phyloP scores from a whole-genome alignment of 441 rosid genomes.

The Pelargonium australe region DNA sequence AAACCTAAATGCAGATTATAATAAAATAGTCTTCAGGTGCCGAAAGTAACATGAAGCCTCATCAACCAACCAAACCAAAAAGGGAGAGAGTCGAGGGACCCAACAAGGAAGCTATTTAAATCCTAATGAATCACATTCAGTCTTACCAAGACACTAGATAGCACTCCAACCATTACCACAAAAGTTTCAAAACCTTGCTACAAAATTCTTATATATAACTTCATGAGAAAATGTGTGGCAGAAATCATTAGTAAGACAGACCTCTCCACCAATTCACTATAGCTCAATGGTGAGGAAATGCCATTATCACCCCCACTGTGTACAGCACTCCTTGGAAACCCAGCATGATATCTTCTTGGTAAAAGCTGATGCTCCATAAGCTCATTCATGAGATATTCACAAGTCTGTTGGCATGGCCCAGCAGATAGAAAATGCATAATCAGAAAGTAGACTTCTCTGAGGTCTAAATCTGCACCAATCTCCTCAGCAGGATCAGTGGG shows the following conservation, averaged over 20 bases:
- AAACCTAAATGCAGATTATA: background rate
- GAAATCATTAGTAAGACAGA: slow-evolving; percentile 22
- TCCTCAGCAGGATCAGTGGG: slow-evolving; percentile 27
- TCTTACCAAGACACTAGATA: slow-evolving; percentile 7
- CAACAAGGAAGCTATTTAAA: background rate
- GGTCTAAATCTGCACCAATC: slow-evolving; percentile 56
- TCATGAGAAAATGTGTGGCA: slow-evolving; percentile 6
- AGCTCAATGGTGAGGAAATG: slow-evolving; percentile 68
- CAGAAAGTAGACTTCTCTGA: slow-evolving; percentile 83
- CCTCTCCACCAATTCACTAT: slow-evolving; percentile 69
- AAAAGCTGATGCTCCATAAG: slow-evolving; percentile 84
- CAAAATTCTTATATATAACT: slow-evolving; percentile 7
- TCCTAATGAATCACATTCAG: background rate
- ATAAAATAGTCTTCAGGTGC: background rate
- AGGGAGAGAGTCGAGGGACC: background rate
- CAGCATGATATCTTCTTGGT: slow-evolving; percentile 96
- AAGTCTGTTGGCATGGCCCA: slow-evolving; percentile 87
- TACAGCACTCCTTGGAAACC: slow-evolving; percentile 79
- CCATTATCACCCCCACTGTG: slow-evolving; percentile 67
- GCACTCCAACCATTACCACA: slow-evolving; percentile 16
- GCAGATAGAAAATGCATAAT: slow-evolving; percentile 49
- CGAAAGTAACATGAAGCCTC: background rate
- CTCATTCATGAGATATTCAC: slow-evolving; percentile 69
- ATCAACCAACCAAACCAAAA: background rate
- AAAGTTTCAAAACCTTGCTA: slow-evolving; percentile 4